Conservation (phyloP, 148 eudicot genomes). For the Polygonum maritimum region DNA sequence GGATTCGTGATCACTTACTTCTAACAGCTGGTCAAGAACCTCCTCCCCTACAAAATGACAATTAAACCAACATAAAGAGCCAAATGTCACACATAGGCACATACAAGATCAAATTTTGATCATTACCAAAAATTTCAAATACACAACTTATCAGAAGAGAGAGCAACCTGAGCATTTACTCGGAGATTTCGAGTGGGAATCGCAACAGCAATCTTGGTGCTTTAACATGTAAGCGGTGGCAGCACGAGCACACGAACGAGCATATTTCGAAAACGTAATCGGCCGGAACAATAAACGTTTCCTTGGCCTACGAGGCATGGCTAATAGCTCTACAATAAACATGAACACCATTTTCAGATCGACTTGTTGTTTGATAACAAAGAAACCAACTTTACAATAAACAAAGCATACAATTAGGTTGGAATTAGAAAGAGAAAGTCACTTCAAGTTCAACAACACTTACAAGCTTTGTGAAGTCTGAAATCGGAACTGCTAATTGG, state of each 20-base stretch:
- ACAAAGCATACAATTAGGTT: too few species aligned
- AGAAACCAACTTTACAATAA: too few species aligned
- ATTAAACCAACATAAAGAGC: neutral
- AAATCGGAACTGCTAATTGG: too few species aligned
- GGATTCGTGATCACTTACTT: conserved; percentile 22
- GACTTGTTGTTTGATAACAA: too few species aligned
- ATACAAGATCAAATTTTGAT: neutral
- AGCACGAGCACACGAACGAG: conserved; percentile 43
- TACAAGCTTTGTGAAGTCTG: too few species aligned
- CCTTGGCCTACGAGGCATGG: conserved; percentile 61
- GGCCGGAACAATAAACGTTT: conserved; percentile 30
- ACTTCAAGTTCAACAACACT: too few species aligned
- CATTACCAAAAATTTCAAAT: neutral
- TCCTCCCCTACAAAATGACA: conserved; percentile 17
- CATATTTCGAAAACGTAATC: conserved; percentile 55
- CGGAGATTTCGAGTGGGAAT: conserved; percentile 15
- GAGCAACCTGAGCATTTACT: neutral
- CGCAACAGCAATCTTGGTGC: conserved; percentile 17
- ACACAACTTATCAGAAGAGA: neutral
- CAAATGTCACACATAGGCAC: neutral
- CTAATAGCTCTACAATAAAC: neutral
- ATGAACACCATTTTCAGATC: neutral
- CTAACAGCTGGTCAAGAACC: conserved; percentile 8
- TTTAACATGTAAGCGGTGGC: conserved; percentile 18
- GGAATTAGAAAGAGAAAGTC: too few species aligned